Evolutionary conservation across 2,329 filamentous ascomycete species (phyloP).

Genomic region (Xylogone sp.): DNA sequence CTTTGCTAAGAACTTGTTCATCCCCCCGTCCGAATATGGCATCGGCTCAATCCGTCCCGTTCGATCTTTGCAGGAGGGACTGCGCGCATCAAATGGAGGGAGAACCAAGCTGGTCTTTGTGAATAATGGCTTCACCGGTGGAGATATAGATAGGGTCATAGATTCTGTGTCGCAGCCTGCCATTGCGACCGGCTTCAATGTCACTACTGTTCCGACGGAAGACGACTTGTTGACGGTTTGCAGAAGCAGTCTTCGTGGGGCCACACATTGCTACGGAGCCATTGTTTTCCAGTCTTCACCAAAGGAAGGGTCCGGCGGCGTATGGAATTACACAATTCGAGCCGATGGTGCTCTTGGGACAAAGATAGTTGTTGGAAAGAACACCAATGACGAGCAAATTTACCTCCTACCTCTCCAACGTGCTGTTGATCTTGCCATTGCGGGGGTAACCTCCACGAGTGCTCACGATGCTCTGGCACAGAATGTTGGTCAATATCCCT

Average conservation of each 20-base stretch:
- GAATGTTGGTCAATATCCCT: constrained; percentile 66
- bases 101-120: constrained; percentile 73
- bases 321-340: constrained; percentile 85
- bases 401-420: constrained; percentile 78
- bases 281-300: constrained; percentile 75
- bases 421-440: constrained; percentile 72
- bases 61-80: constrained; percentile 59
- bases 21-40: constrained; percentile 72
- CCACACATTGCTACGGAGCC: constrained; percentile 69
- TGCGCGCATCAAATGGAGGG: constrained; percentile 52
- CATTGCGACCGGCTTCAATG: constrained; percentile 48
- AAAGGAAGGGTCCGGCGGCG: constrained; percentile 56
- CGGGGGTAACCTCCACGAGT: constrained; percentile 43
- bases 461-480: constrained; percentile 35
- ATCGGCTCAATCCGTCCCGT: constrained; percentile 61
- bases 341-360: constrained; percentile 68
- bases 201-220: constrained; percentile 50
- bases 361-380: constrained; percentile 59
- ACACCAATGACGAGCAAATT: constrained; percentile 70
- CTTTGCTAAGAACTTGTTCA: constrained; percentile 79
- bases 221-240: constrained; percentile 60
- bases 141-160: constrained; percentile 71
- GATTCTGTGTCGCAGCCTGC: constrained; percentile 56
- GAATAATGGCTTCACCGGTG: constrained; percentile 66
- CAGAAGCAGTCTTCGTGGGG: constrained; percentile 59